Evolutionary conservation across 2,329 filamentous ascomycete species (phyloP).

Genomic region (Aspergillus neoniger): DNA sequence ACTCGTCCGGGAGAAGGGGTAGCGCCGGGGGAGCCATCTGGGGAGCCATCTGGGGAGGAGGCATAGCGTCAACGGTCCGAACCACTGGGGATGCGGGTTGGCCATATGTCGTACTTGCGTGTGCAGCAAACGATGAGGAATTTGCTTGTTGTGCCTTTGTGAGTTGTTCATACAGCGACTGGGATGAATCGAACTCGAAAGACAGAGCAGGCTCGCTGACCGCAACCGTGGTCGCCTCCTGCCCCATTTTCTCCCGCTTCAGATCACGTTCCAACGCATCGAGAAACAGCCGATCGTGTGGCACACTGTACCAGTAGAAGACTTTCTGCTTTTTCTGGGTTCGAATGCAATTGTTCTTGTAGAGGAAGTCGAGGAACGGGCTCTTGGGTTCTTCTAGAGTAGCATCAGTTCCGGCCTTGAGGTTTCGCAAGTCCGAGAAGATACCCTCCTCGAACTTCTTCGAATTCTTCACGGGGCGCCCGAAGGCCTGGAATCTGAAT

Average conservation of each 20-base stretch:
- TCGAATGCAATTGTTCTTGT: constrained; percentile 99
- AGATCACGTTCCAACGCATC: constrained; percentile 95
- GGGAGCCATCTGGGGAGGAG: constrained; percentile 80
- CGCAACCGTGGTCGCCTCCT: constrained; percentile 94
- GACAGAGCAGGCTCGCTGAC: constrained; percentile 96
- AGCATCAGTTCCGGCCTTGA: constrained; percentile 97
- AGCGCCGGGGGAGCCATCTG: constrained; percentile 71
- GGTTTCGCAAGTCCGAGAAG: constrained; percentile 95
- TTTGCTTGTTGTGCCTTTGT: constrained; percentile 99
- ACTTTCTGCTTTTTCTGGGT: constrained; percentile 99
- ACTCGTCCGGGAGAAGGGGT: constrained; percentile 62
- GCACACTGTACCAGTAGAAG: constrained; percentile 99
- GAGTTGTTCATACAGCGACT: constrained; percentile 98
- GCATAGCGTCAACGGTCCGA: constrained; percentile 87
- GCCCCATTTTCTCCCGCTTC: constrained; percentile 99
- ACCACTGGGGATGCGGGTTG: constrained; percentile 87
- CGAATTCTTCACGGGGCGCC: constrained; percentile 96
- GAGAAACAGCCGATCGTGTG: constrained; percentile 94
- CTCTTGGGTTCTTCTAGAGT: constrained; percentile 99
- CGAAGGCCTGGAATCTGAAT: constrained; percentile 98
- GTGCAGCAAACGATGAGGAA: constrained; percentile 90
- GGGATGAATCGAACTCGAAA: constrained; percentile 98
- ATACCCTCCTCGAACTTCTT: constrained; percentile 99
- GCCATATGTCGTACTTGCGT: constrained; percentile 63
- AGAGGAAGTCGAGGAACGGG: constrained; percentile 95